Evolutionary conservation across 2,329 filamentous ascomycete genomes (phyloP).

Genomic region (Colletotrichum filicis): DNA sequence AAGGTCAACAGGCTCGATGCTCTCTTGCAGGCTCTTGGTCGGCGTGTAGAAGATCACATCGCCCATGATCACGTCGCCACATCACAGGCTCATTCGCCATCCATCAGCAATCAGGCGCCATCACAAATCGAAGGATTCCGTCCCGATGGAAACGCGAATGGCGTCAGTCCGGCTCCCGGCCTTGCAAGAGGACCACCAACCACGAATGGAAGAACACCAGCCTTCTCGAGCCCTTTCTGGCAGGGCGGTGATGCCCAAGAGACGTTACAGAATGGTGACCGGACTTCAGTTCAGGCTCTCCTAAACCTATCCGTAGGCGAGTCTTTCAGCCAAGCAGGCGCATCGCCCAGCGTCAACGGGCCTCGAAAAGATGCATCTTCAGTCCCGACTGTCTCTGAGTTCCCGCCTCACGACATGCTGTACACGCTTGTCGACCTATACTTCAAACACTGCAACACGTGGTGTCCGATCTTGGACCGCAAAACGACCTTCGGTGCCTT

Average conservation of each 20-base stretch:
- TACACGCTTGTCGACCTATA: conserved; percentile 70
- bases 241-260: conserved; percentile 44
- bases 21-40: conserved; percentile 52
- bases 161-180: conserved; percentile 37
- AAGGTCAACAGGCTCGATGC: conserved; percentile 66
- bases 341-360: conserved; percentile 9
- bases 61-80: conserved; percentile 44
- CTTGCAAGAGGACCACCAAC: conserved; percentile 36
- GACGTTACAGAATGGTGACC: conserved; percentile 35
- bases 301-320: conserved; percentile 35
- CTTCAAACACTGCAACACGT: conserved; percentile 73
- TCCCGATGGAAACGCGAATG: conserved; percentile 33
- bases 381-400: conserved; percentile 55
- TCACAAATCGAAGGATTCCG: conserved; percentile 43
- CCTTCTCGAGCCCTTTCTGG: conserved; percentile 49
- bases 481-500: conserved; percentile 53
- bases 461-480: conserved; percentile 60
- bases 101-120: conserved; percentile 49
- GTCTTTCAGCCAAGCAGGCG: conserved; percentile 22
- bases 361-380: conserved; percentile 41
- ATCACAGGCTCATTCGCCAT: conserved; percentile 43
- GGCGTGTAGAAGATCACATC: conserved; percentile 55
- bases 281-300: conserved; percentile 37
- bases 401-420: conserved; percentile 69
- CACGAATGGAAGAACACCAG: conserved; percentile 50